These are phyloP conservation scores for Fagopyrum tataricum DNA, from an alignment of 148 eudicot genomes.

Conservation along the genomic window DNA sequence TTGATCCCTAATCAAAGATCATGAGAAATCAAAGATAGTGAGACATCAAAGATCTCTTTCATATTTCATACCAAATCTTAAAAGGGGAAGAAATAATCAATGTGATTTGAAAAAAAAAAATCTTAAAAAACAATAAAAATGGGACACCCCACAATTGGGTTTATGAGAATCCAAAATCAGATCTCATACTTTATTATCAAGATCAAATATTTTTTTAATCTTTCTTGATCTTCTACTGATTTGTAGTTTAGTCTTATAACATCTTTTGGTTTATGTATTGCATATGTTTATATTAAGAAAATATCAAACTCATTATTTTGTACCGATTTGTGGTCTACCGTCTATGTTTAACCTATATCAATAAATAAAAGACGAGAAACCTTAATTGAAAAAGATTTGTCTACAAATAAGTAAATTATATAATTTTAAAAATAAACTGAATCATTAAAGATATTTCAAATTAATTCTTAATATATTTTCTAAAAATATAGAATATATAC, in stretches of 20 bases:
- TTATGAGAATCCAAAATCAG: background rate
- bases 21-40: background rate
- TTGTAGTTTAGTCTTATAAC: background rate
- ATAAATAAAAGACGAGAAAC: no score
- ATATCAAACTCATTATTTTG: no score
- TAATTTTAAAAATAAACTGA: no score
- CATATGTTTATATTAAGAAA: background rate
- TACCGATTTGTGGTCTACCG: no score
- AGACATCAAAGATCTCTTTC: conserved; percentile 8
- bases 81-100: conserved; percentile 1
- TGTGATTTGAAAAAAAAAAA: background rate
- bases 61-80: background rate
- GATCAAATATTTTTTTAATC: background rate
- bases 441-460: no score
- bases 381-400: no score
- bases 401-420: no score
- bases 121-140: no score
- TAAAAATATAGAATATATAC: no score
- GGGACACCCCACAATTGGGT: background rate
- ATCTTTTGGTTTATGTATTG: background rate
- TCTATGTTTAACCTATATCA: no score
- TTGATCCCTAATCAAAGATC: conserved; percentile 6
- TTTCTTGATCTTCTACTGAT: background rate
- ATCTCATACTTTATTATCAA: background rate
- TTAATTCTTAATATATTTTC: no score